These are phyloP conservation scores for Gossypium schwendimanii DNA, from an alignment of 441 rosid genomes.

Conservation along the genomic window DNA sequence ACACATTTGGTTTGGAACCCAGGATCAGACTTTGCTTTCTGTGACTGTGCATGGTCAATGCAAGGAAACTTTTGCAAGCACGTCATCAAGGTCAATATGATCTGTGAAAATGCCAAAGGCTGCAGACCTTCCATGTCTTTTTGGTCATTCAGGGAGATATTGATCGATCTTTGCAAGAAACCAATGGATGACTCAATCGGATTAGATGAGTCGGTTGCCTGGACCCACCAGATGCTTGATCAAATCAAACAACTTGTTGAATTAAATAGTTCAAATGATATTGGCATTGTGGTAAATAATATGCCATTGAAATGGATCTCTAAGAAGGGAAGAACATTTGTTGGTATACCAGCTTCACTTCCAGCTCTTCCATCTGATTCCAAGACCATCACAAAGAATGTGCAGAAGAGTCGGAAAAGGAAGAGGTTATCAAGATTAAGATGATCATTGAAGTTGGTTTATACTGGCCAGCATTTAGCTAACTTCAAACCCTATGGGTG, in stretches of 20 bases:
- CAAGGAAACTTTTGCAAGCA: conserved; percentile 95
- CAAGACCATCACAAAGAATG: conserved; percentile 13
- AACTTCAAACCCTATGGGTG: not conserved
- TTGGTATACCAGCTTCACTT: conserved; percentile 63
- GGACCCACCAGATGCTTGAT: conserved; percentile 65
- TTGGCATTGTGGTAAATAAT: conserved; percentile 50
- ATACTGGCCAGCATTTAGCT: not conserved
- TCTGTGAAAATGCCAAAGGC: conserved; percentile 36
- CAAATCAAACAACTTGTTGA: conserved; percentile 70
- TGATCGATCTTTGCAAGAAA: conserved; percentile 44
- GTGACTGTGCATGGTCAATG: conserved; percentile 87
- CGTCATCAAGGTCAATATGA: conserved; percentile 74
- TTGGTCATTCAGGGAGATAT: conserved; percentile 50
- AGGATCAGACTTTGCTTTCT: conserved; percentile 89
- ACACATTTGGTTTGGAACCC: conserved; percentile 72
- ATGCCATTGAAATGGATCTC: conserved; percentile 74
- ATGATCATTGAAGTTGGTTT: conserved; percentile 10
- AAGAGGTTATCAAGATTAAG: conserved; percentile 44
- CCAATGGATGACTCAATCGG: conserved; percentile 69
- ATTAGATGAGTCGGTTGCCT: conserved; percentile 65
- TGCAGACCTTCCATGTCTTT: conserved; percentile 60
- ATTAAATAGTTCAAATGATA: conserved; percentile 44
- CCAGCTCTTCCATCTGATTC: conserved; percentile 27
- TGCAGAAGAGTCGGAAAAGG: conserved; percentile 31
- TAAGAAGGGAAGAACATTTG: conserved; percentile 66